These are phyloP conservation scores for Ophiostoma quercus DNA, from an alignment of 2,329 filamentous ascomycete genomes.

Conservation along the genomic window DNA sequence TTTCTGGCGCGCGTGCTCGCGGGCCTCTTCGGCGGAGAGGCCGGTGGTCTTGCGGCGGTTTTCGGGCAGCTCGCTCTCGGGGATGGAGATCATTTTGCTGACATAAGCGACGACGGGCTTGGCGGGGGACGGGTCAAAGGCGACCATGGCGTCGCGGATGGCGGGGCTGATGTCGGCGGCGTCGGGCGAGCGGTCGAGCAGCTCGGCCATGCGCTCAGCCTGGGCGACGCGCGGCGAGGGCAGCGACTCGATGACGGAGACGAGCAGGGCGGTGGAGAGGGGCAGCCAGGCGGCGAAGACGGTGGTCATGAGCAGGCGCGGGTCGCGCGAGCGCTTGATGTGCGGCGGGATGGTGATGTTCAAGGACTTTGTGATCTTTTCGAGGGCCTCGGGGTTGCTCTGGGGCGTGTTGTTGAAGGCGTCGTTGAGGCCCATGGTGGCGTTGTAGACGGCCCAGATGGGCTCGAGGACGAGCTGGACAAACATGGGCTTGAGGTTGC, in stretches of 20 bases:
- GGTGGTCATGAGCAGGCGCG: slow-evolving; percentile 74
- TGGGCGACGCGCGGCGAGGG: slow-evolving; percentile 80
- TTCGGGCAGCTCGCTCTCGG: slow-evolving; percentile 82
- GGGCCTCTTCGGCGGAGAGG: slow-evolving; percentile 82
- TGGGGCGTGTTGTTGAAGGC: slow-evolving; percentile 39
- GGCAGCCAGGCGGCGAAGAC: slow-evolving; percentile 89
- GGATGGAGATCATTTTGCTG: slow-evolving; percentile 96
- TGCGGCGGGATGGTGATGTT: slow-evolving; percentile 80
- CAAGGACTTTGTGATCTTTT: slow-evolving; percentile 93
- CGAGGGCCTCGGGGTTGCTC: slow-evolving; percentile 73
- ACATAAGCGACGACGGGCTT: slow-evolving; percentile 89
- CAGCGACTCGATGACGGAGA: slow-evolving; percentile 89
- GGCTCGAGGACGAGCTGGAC: slow-evolving; percentile 93
- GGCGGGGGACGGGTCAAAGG: slow-evolving; percentile 64
- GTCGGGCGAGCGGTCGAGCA: slow-evolving; percentile 77
- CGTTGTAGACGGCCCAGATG: slow-evolving; percentile 92
- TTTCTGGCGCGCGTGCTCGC: slow-evolving; percentile 82
- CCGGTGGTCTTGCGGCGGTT: slow-evolving; percentile 65
- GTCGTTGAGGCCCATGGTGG: slow-evolving; percentile 53
- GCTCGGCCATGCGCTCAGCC: slow-evolving; percentile 67
- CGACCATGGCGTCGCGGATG: slow-evolving; percentile 74
- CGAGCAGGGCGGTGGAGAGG: slow-evolving; percentile 82
- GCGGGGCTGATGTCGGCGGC: slow-evolving; percentile 61
- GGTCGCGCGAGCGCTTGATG: slow-evolving; percentile 75
- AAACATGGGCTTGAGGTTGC: slow-evolving; percentile 91